Conservation (phyloP, 2,329 filamentous ascomycete species). For the Colletotrichum theobromicola region DNA sequence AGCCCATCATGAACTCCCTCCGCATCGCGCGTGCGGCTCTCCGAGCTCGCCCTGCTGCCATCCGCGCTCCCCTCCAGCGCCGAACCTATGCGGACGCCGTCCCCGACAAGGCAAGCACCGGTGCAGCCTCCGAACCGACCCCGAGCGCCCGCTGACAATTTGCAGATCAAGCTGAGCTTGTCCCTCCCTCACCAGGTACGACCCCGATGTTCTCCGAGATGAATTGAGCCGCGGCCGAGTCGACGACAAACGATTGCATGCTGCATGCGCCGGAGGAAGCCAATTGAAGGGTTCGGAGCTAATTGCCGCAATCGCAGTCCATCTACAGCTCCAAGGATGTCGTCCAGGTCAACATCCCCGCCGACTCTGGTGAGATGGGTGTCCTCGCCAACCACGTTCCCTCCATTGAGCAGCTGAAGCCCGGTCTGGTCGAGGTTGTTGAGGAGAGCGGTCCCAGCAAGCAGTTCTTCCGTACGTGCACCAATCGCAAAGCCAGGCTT, state of each 20-base stretch:
- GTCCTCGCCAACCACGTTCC: constrained; percentile 98
- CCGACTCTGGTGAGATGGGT: constrained; percentile 99
- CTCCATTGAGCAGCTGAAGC: constrained; percentile 98
- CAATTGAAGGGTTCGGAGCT: constrained; percentile 39
- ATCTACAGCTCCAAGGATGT: constrained; percentile 72
- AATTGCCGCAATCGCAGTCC: constrained; percentile 66
- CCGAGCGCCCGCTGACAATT: constrained; percentile 30
- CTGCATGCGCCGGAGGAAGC: constrained; percentile 5
- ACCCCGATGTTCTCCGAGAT: constrained; percentile 22
- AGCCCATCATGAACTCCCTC: constrained; percentile 86
- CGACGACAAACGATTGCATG: background rate
- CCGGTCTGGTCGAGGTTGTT: constrained; percentile 91
- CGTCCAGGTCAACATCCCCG: constrained; percentile 98
- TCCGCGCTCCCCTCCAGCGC: constrained; percentile 79
- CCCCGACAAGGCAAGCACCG: constrained; percentile 72
- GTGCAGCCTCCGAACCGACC: constrained; percentile 27
- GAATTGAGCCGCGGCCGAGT: background rate
- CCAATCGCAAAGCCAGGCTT: constrained; percentile 12
- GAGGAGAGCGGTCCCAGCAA: constrained; percentile 91
- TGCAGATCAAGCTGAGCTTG: constrained; percentile 93
- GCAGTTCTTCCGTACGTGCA: constrained; percentile 93
- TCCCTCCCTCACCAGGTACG: constrained; percentile 98
- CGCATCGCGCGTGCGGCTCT: constrained; percentile 91
- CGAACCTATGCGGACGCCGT: constrained; percentile 91
- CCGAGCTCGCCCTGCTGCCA: constrained; percentile 78